Evolutionary conservation across 75 land plant species (phyloP), one percentile per base, ranked within the genome.

Genomic region (Pinus tabuliformis): DNA sequence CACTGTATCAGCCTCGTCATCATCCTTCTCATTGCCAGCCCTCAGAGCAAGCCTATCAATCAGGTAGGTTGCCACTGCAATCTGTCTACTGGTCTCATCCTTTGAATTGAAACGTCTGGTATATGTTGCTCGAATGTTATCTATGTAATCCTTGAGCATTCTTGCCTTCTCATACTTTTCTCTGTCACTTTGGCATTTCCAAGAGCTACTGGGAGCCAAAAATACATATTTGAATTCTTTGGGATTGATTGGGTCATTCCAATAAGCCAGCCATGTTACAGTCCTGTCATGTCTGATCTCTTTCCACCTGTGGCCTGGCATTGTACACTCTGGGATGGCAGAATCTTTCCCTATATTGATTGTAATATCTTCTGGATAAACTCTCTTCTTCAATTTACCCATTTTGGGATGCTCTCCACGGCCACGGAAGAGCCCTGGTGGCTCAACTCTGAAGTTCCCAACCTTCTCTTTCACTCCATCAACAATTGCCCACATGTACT

Each of bases 1-100:
- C 61, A 96, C 99, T 9, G 99, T 96, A 81, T 96, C 99, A 24
- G 96, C 99, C 78, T 96, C 99, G 80, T 96, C 99, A 77, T 93
- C 99, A 85, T 96, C 99, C 99, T 96, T 96, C 73, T 96, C 99
- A 87, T 96, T 96, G 36, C 99, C 99, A 56, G 99, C 99, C 81
- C 99, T 91, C 59, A 96, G 94, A 58, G 99, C 99, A 64, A 96
- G 88, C 72, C 90, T 88, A 73, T 96, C 96, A 74, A 96, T 96
- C 36, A 96, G 92, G 79, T 96, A 96, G 6, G 96, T 96, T 37
- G 99, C 96, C 52, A 96, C 99, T 57, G 96, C 99, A 75, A 93
- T 93, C 73, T 96, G 99, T 75, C 87, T 74, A 80, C 75, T 85
- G 12, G 85, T 85, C 5, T 49, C n/a, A 86, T 96, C 94, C 77